Evolutionary conservation across 2,329 filamentous ascomycete species (phyloP).

Genomic region (Trichophyton schoenleinii): DNA sequence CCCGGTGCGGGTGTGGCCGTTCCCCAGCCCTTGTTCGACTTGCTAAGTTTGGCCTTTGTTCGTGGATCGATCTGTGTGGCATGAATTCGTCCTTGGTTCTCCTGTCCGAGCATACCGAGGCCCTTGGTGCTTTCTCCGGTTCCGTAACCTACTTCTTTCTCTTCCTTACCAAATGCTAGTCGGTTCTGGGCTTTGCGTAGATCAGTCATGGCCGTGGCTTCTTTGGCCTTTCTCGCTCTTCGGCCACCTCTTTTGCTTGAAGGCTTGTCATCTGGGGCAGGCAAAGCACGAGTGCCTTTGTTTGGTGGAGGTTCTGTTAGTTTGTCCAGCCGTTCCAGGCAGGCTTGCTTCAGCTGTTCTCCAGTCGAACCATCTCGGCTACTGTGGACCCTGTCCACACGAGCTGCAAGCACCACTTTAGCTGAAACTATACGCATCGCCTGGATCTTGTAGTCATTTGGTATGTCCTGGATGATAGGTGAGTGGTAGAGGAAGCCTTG

Average conservation of each 20-base stretch:
- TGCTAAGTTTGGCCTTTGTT: constrained; percentile 82
- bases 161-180: constrained; percentile 90
- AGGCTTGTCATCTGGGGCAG: constrained; percentile 90
- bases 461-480: constrained; percentile 72
- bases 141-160: constrained; percentile 84
- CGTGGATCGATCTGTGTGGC: constrained; percentile 82
- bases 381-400: constrained; percentile 75
- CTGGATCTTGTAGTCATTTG: constrained; percentile 77
- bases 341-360: constrained; percentile 67
- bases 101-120: constrained; percentile 87
- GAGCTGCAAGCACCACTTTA: constrained; percentile 85
- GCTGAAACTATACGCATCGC: constrained; percentile 89
- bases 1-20: constrained; percentile 45
- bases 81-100: constrained; percentile 78
- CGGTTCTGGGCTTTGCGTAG: constrained; percentile 91
- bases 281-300: constrained; percentile 73
- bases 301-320: constrained; percentile 84
- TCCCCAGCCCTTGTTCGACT: constrained; percentile 95
- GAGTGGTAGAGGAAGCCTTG: constrained; percentile 92
- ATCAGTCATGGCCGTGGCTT: constrained; percentile 93
- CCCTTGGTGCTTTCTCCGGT: constrained; percentile 73
- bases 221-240: constrained; percentile 85
- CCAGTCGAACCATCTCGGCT: constrained; percentile 72
- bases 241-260: constrained; percentile 83
- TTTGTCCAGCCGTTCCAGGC: constrained; percentile 78